These are phyloP conservation scores for Botryotinia convoluta DNA, from an alignment of 2,329 filamentous ascomycete species.

Conservation along the genomic window DNA sequence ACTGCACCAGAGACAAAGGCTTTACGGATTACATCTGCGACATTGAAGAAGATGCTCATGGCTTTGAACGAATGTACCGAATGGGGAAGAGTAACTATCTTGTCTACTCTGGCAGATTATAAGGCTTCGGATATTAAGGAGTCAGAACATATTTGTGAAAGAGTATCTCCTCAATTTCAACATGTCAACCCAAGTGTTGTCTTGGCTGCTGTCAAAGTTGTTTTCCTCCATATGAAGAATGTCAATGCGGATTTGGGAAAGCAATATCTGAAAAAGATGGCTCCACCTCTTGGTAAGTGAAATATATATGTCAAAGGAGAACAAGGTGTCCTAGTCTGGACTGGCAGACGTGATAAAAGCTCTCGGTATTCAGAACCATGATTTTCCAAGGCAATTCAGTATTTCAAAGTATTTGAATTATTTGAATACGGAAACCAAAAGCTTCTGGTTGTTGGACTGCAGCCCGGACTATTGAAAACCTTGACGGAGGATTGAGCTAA, in stretches of 20 bases:
- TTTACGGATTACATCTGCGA: conserved; percentile 75
- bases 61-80: conserved; percentile 97
- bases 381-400: background rate
- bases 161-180: conserved; percentile 94
- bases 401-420: background rate
- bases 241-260: conserved; percentile 74
- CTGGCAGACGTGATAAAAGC: background rate
- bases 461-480: background rate
- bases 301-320: background rate
- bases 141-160: conserved; percentile 95
- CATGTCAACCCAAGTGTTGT: conserved; percentile 98
- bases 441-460: background rate
- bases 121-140: conserved; percentile 86
- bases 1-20: conserved; percentile 87
- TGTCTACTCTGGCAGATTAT: conserved; percentile 88
- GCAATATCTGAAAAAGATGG: conserved; percentile 97
- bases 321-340: background rate
- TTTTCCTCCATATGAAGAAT: conserved; percentile 92
- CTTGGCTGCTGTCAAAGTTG: conserved; percentile 93
- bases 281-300: conserved; percentile 76
- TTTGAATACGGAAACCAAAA: background rate
- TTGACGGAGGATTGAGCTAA: conserved; percentile 20
- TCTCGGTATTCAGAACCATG: background rate
- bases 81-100: conserved; percentile 93
- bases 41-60: conserved; percentile 92